Conservation (phyloP, 345 rosid genomes). For the Sapria himalayana region DNA sequence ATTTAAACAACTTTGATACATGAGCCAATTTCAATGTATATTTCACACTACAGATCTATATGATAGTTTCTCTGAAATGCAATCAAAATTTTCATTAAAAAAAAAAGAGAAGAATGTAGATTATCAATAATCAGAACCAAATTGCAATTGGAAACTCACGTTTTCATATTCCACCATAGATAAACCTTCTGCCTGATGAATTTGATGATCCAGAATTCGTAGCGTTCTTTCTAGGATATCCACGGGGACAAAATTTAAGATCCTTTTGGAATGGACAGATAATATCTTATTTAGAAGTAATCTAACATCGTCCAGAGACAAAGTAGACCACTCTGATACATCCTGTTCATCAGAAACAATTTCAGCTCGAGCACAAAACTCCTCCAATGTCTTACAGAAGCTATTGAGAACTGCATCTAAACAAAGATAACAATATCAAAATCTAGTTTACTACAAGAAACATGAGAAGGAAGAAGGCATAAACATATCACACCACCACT, state of each 20-base stretch:
- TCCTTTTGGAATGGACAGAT: conserved; percentile 53
- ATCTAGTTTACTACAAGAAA: not conserved
- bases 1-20: too few relatives aligned
- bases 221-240: conserved; percentile 57
- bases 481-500: conserved; percentile 24
- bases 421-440: conserved; percentile 6
- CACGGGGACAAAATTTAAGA: conserved; percentile 72
- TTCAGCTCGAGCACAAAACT: conserved; percentile 67
- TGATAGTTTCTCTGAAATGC: too few relatives aligned
- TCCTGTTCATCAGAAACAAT: conserved; percentile 61
- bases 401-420: conserved; percentile 42
- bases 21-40: too few relatives aligned
- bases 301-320: conserved; percentile 51
- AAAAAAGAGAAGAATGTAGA: not conserved
- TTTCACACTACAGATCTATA: too few relatives aligned
- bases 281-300: conserved; percentile 60
- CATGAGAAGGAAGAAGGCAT: not conserved
- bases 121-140: not conserved
- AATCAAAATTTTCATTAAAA: too few relatives aligned
- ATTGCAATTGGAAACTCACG: conserved; percentile 23
- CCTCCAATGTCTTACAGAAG: conserved; percentile 67
- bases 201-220: conserved; percentile 73
- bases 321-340: conserved; percentile 62
- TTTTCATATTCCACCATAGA: conserved; percentile 44
- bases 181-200: conserved; percentile 94